Conservation (phyloP, 495 filamentous ascomycete genomes). For the Glarea lozoyensis region DNA sequence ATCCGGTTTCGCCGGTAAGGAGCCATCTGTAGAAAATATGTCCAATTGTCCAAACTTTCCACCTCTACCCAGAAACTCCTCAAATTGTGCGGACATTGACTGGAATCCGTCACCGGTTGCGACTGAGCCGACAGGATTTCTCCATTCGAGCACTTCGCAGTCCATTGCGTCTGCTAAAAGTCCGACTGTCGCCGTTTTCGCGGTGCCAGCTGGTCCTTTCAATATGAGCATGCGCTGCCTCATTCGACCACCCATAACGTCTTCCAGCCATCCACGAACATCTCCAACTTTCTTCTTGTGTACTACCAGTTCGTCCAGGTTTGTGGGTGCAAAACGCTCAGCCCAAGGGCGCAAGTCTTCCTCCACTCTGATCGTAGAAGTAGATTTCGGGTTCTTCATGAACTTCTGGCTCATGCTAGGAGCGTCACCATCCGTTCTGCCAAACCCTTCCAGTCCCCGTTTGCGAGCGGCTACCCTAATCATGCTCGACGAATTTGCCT, state of each 20-base stretch:
- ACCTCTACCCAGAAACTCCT: conserved; percentile 77
- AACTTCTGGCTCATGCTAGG: conserved; percentile 29
- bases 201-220: conserved; percentile 85
- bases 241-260: conserved; percentile 55
- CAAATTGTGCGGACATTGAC: conserved; percentile 68
- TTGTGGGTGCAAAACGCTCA: conserved; percentile 66
- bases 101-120: conserved; percentile 47
- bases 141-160: conserved; percentile 81
- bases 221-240: conserved; percentile 68
- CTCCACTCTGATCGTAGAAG: conserved; percentile 12
- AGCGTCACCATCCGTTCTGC: conserved; percentile 7
- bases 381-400: conserved; percentile 17
- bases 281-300: conserved; percentile 90
- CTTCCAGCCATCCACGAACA: conserved; percentile 71
- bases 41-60: conserved; percentile 72
- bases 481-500: conserved; percentile 30
- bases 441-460: conserved; percentile 19
- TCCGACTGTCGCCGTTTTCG: conserved; percentile 81
- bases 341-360: conserved; percentile 67
- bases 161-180: conserved; percentile 63
- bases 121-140: conserved; percentile 61
- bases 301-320: conserved; percentile 76
- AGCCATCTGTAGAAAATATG: conserved; percentile 33
- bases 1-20: conserved; percentile 21
- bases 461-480: conserved; percentile 37